Evolutionary conservation across 1,284 basidiomycete species (phyloP).

Genomic region (Anthracocystis panici-leucophaei): DNA sequence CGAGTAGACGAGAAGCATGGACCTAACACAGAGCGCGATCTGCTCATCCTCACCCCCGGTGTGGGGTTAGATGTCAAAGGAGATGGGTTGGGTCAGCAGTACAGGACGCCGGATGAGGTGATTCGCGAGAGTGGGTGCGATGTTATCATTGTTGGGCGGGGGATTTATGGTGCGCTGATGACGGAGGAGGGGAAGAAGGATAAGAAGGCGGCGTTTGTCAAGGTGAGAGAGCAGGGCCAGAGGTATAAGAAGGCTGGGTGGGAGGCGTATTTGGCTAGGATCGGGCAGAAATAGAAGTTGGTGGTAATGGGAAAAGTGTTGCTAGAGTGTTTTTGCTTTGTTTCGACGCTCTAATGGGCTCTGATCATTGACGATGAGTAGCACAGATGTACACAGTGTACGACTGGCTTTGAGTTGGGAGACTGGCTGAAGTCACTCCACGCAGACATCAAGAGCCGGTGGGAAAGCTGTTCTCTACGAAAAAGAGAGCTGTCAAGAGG

Average conservation of each 20-base stretch:
- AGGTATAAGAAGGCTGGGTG: slow-evolving; percentile 88
- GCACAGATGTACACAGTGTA: background rate
- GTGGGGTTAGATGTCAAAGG: slow-evolving; percentile 86
- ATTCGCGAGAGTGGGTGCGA: slow-evolving; percentile 89
- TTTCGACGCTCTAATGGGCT: too few relatives aligned
- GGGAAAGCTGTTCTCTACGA: too few relatives aligned
- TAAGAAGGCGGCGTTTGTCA: slow-evolving; percentile 71
- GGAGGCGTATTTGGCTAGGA: slow-evolving; percentile 82
- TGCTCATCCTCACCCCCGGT: slow-evolving; percentile 91
- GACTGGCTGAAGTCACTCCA: too few relatives aligned
- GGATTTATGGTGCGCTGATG: slow-evolving; percentile 80
- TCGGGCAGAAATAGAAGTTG: slow-evolving; percentile 24
- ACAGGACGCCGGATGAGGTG: slow-evolving; percentile 89
- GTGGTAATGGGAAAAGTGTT: background rate
- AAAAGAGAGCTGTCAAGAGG: background rate
- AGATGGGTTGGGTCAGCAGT: slow-evolving; percentile 95
- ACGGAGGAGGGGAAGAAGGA: slow-evolving; percentile 71
- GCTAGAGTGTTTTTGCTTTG: background rate
- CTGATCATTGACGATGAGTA: background rate
- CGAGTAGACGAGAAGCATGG: slow-evolving; percentile 74
- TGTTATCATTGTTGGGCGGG: slow-evolving; percentile 96
- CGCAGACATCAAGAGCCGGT: too few relatives aligned
- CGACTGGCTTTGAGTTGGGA: too few relatives aligned
- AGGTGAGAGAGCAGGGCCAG: slow-evolving; percentile 80
- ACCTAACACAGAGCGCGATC: slow-evolving; percentile 74